Conservation (phyloP, 345 rosid genomes). For the rapeseed (Brassica napus) region Da-Ae NC_063438.1:1642501-1643000, state of each 20-base stretch:
- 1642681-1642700: constrained; percentile 96
- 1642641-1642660: constrained; percentile 67
- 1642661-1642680: constrained; percentile 92
- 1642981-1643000: constrained; percentile 73
- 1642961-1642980: constrained; percentile 47
- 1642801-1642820: constrained; percentile 97
- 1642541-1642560: constrained; percentile 2
- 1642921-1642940: constrained; percentile 41
- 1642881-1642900: constrained; percentile 89
- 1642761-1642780: constrained; percentile 91
- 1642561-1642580: constrained; percentile 1
- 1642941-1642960: not conserved
- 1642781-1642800: constrained; percentile 90
- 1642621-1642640: constrained; percentile 11
- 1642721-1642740: constrained; percentile 94
- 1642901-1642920: constrained; percentile 60
- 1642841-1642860: constrained; percentile 99
- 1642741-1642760: constrained; percentile 90
- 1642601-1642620: constrained; percentile 1
- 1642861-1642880: constrained; percentile 91
- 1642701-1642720: constrained; percentile 79
- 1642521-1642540: constrained; percentile 12
- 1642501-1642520: constrained; percentile 55
- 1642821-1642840: constrained; percentile 96
- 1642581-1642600: constrained; percentile 4